Percentiles rank a stretch among this genome's conserved stretches.
Evolutionary conservation across 495 filamentous ascomycete genomes (phyloP).

Genomic region (Tricharina praecox): DNA sequence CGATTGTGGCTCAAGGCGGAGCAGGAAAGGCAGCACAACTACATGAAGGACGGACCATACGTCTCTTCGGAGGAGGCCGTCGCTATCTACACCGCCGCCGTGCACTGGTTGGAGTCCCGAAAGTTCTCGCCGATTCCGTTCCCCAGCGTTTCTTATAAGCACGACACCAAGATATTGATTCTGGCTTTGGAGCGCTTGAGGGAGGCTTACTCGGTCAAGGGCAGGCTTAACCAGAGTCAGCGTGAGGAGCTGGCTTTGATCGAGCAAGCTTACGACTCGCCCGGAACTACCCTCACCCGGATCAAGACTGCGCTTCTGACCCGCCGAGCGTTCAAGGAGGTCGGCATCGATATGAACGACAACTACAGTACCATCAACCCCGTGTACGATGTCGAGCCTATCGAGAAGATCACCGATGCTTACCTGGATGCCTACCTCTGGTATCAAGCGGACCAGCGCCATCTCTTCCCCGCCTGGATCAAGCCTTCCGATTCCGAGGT

Average conservation of each 20-base stretch:
- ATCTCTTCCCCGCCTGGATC: conserved; percentile 97
- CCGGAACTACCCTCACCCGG: conserved; percentile 83
- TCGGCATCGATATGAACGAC: conserved; percentile 99
- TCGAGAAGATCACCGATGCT: conserved; percentile 99
- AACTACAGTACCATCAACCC: conserved; percentile 99
- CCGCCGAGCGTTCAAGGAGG: conserved; percentile 96
- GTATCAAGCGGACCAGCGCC: conserved; percentile 97
- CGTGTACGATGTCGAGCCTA: conserved; percentile 96
- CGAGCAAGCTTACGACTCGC: conserved; percentile 96
- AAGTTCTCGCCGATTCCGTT: conserved; percentile 99
- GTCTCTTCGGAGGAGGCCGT: conserved; percentile 97
- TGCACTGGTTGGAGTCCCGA: conserved; percentile 95
- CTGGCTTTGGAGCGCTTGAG: conserved; percentile 84
- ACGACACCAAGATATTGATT: conserved; percentile 98
- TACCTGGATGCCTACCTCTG: conserved; percentile 98
- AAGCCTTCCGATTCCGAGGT: conserved; percentile 99
- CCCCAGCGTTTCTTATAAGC: conserved; percentile 98
- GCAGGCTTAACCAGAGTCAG: conserved; percentile 91
- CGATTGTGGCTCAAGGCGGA: conserved; percentile 96
- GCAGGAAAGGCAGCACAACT: conserved; percentile 97
- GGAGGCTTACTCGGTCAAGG: conserved; percentile 96
- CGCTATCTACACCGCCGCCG: conserved; percentile 95
- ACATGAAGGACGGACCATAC: conserved; percentile 98
- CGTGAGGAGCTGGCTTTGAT: conserved; percentile 94
- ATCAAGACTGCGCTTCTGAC: conserved; percentile 98